Evolutionary conservation across 805 yeast species (phyloP).

Genomic region (Teunomyces panamensis): DNA sequence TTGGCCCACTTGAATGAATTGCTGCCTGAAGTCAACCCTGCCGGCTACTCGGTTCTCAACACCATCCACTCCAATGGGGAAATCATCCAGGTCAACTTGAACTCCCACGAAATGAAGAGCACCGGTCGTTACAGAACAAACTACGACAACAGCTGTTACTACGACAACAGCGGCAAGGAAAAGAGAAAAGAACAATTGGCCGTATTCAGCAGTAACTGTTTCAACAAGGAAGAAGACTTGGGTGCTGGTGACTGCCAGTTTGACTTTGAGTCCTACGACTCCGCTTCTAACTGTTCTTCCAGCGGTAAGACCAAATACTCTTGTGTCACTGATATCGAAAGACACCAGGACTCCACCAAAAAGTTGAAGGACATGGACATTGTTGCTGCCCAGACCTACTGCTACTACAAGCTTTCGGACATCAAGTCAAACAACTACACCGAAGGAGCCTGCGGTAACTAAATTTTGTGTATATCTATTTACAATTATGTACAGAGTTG

Average conservation of each 20-base stretch:
- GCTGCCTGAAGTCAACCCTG: constrained; percentile 3
- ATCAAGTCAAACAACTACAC: constrained; percentile 7
- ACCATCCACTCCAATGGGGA: constrained; percentile 13
- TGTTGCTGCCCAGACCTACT: constrained; percentile 11
- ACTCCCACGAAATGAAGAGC: constrained; percentile 9
- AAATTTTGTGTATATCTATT: constrained; percentile 7
- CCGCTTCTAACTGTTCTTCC: constrained; percentile 9
- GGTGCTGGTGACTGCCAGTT: constrained; percentile 8
- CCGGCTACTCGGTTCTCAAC: constrained; percentile 10
- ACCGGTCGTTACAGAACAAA: constrained; percentile 11
- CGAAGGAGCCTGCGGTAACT: constrained; percentile 12
- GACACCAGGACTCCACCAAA: constrained; percentile 8
- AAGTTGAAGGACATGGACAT: constrained; percentile 10
- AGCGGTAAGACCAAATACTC: constrained; percentile 11
- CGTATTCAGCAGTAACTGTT: constrained; percentile 9
- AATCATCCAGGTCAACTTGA: constrained; percentile 11
- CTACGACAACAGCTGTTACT: constrained; percentile 11
- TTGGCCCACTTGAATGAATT: constrained; percentile 5
- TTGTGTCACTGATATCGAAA: constrained; percentile 12
- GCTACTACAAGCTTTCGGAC: constrained; percentile 9
- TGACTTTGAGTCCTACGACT: constrained; percentile 10
- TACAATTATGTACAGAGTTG: constrained; percentile 7
- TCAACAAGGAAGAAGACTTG: constrained; percentile 11
- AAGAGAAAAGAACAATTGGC: constrained; percentile 4
- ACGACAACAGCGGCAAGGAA: constrained; percentile 1